A percentile compares a stretch with the other conserved stretches of the same genome.
These are phyloP conservation scores for Rhodotorula sp. DNA, from an alignment of 1,284 basidiomycete genomes.

Conservation along the genomic window DNA sequence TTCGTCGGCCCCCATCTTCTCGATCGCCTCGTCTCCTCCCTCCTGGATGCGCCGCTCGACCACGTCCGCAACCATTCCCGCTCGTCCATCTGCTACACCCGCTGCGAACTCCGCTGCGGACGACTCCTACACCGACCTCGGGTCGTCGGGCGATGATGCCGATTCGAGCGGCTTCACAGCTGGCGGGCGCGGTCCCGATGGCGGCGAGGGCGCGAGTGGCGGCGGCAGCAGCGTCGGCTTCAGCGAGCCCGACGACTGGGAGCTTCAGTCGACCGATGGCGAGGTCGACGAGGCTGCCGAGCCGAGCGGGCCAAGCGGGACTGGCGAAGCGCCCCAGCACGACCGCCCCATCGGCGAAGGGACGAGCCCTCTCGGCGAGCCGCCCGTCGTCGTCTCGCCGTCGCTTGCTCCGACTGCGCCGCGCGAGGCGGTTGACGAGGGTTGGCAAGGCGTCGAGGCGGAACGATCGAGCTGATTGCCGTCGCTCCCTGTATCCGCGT, in stretches of 20 bases:
- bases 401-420: background rate
- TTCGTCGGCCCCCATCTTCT: constrained; percentile 47
- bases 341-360: no score
- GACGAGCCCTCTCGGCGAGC: background rate
- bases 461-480: background rate
- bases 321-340: no score
- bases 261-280: constrained; percentile 23
- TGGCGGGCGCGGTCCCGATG: background rate
- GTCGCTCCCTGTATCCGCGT: no score
- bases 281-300: background rate
- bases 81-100: background rate
- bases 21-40: constrained; percentile 44
- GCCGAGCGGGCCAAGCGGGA: background rate
- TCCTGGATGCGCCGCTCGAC: constrained; percentile 43
- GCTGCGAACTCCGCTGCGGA: background rate
- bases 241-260: constrained; percentile 36
- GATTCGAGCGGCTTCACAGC: background rate
- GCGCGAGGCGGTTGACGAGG: background rate
- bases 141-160: constrained; percentile 5
- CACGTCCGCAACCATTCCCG: constrained; percentile 31
- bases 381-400: background rate
- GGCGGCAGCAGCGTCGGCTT: constrained; percentile 8
- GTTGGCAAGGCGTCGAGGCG: background rate
- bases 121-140: constrained; percentile 24
- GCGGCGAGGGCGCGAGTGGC: background rate